Evolutionary conservation across 2,329 filamentous ascomycete species (phyloP), one percentile per base, ranked within the genome.

Genomic region (Verticillium nonalfalfae): DNA sequence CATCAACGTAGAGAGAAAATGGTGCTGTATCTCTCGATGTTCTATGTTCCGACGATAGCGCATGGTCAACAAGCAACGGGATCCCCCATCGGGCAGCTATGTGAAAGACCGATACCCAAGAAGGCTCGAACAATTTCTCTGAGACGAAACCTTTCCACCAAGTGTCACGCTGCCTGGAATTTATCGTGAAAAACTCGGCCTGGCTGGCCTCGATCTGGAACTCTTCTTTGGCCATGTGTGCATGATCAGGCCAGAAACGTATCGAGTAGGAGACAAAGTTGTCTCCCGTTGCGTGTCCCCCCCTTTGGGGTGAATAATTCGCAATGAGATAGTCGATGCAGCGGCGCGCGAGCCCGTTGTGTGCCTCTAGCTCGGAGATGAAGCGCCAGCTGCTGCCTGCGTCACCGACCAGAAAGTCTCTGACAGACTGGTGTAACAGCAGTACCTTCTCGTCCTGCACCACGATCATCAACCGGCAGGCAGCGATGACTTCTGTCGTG

Each of bases 401-500:
- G 38, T 15, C 38, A 14, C 38, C 15, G 38, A 40, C 40, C 21
- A 50, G 40, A 9, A 50, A 18, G 10, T 50, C n/a, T 50, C 40
- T 50, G 40, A 50, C 40, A 10, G 11, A 39, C 45, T 63, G 54
- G 59, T n/a, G 9, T 2, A 2, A 0, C 10, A 7, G 2, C 14
- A 63, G 56, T 60, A 63, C 14, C 62, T 63, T 21, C 60, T 63
- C 10, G 9, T 33, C 1, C 3, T 63, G 61, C 33, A 60, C 57
- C 7, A 56, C 59, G 15, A 62, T 63, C 60, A 58, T 60, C 13
- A 56, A 7, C 33, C 26, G 31, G 9, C 54, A 56, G 54, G 54
- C 2, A 15, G 54, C 54, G 10, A 56, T 56, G 54, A 7, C 33
- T 1, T 56, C 54, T 3, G 54, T 35, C 9, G 54, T 56, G 26